A percentile compares a stretch with the other conserved stretches of the same genome.
Evolutionary conservation across 345 rosid species (phyloP).

Genomic region (Gossypium turneri): DNA sequence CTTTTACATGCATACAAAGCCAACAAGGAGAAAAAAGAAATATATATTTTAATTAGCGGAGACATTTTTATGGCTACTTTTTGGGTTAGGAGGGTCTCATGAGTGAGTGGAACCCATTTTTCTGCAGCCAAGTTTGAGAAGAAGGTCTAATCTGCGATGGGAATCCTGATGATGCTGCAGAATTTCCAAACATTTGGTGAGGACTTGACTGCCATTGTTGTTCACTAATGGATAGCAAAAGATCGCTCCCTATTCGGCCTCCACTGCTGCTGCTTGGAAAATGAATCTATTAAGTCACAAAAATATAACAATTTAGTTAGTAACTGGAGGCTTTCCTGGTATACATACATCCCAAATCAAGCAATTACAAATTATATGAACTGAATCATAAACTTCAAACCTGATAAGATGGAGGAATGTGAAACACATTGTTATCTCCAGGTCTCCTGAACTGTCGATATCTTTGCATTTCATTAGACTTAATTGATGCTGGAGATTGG

Average conservation of each 20-base stretch:
- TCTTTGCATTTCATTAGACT: conserved; percentile 30
- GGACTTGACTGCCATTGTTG: conserved; percentile 51
- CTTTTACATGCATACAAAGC: conserved; percentile 17
- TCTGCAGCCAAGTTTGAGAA: conserved; percentile 62
- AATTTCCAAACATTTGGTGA: conserved; percentile 58
- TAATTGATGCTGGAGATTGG: conserved; percentile 40
- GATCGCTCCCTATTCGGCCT: conserved; percentile 55
- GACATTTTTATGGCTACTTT: conserved; percentile 1
- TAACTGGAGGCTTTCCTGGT: not conserved
- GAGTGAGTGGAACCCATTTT: conserved; percentile 47
- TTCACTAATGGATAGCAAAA: conserved; percentile 41
- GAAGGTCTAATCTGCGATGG: conserved; percentile 48
- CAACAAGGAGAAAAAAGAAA: not conserved
- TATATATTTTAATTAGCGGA: not conserved
- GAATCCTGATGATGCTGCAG: conserved; percentile 99
- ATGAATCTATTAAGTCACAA: not conserved
- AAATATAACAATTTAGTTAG: not conserved
- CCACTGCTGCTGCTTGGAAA: conserved; percentile 58
- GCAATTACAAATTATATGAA: not conserved
- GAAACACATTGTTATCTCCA: conserved; percentile 32
- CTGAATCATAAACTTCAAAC: not conserved
- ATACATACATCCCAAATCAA: not conserved
- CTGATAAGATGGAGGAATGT: conserved; percentile 29
- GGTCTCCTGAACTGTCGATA: conserved; percentile 35
- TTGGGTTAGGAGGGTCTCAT: conserved; percentile 40